phyloP scores from a whole-genome alignment of 768 basidiomycete genomes.

The Mycena floridula region DNA sequence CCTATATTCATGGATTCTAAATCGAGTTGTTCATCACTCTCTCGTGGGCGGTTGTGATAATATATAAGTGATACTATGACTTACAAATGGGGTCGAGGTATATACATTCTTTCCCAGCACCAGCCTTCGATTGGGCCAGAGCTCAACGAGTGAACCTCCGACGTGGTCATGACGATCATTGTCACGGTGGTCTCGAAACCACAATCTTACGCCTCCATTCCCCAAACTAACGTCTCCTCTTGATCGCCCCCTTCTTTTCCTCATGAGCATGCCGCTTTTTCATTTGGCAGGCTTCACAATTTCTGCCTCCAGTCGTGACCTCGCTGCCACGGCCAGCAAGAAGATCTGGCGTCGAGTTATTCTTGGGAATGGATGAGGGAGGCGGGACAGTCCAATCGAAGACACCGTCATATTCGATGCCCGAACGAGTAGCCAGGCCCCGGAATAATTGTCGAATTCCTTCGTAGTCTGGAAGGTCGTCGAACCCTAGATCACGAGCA shows the following conservation, averaged over 20 bases:
- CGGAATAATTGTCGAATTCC: conserved; percentile 72
- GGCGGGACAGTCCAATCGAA: conserved; percentile 26
- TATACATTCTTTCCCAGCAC: no score
- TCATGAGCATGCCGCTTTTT: conserved; percentile 17
- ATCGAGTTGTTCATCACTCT: no score
- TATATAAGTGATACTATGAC: no score
- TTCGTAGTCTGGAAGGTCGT: conserved; percentile 85
- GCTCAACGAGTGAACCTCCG: no score
- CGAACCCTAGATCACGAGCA: conserved; percentile 77
- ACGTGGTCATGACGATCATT: conserved; percentile 13
- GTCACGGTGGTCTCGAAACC: no score
- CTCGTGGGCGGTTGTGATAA: no score
- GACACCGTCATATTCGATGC: conserved; percentile 41
- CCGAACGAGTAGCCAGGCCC: conserved; percentile 47
- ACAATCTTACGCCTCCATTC: no score
- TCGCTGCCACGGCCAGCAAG: not conserved
- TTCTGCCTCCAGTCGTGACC: not conserved
- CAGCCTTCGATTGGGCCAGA: no score
- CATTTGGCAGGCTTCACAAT: conserved; percentile 10
- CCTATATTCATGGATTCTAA: no score
- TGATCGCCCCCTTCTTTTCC: conserved; percentile 8
- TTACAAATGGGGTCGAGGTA: no score
- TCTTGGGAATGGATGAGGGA: not conserved
- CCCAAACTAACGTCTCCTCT: no score
- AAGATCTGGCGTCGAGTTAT: not conserved